Base-by-base conservation (phyloP, 208 protist species). In the Leishmania tropica region DNA sequence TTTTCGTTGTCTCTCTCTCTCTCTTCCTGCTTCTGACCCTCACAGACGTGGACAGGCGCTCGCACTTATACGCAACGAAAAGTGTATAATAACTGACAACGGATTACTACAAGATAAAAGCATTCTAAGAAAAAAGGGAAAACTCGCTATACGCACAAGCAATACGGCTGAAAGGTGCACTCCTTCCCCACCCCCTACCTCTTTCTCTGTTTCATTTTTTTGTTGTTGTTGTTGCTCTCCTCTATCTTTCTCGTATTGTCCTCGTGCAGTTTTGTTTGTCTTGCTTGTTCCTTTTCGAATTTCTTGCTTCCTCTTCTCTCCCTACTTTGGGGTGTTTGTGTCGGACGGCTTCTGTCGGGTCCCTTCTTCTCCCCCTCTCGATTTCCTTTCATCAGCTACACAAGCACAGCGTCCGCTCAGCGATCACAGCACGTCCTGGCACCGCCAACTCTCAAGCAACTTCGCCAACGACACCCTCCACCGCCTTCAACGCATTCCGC, bases 231-330 rank as follows among this genome's bases (percentile, higher is more conserved):
- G 45, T 37, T 24, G 51, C 15, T 78, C 53, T 70, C 56, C 73
- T 28, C 56, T 68, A 8, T 58, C 21, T 81, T 74, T 78, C 21
- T 71, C 56, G 56, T 13, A 7, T 13, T 19, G 56, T 62, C 7
- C 15, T 62, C 24, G 56, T 3, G 56, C 56, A 62, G 28, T 62
- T n/a, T 81, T 70, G 37, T 81, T 68, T 75, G 54, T 76, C 67
- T 45, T 85, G 60, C 74, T 72, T 19, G 56, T 40, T 72, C 78
- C 45, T 40, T 40, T 78, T n/a, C 35, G n/a, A 48, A 10, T 21
- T 35, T 58, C 40, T 31, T 64, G 78, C 45, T 40, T 60, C 51
- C 31, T 45, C 81, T 13, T 72, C 40, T 64, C 67, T 24, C 7
- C 67, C n/a, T 40, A 53, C 24, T 76, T 21, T 31, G 11, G 7